Evolutionary conservation across 139 green algal genomes (phyloP).

Genomic region (Raphidocelis subcapitata): DNA sequence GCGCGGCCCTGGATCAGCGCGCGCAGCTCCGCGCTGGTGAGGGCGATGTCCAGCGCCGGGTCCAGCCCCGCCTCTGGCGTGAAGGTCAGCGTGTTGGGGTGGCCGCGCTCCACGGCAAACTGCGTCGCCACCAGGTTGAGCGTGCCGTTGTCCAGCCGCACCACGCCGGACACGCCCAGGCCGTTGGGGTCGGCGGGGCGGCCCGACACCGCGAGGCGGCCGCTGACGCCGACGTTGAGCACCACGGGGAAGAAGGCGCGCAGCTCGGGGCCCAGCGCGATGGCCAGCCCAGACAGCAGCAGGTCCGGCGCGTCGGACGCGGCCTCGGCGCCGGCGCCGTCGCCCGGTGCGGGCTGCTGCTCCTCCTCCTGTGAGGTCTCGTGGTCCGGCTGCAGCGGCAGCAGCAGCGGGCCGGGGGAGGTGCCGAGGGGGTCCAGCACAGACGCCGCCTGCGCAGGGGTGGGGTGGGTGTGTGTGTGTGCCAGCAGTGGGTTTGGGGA

Average conservation of each 20-base stretch:
- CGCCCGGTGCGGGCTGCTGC: background rate
- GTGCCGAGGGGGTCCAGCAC: too few relatives aligned
- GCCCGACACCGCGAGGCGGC: constrained; percentile 60
- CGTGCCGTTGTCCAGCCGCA: constrained; percentile 78
- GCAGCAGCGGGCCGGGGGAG: too few relatives aligned
- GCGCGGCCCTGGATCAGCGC: constrained; percentile 66
- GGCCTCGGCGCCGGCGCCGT: background rate
- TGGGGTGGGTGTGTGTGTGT: background rate
- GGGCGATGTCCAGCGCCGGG: constrained; percentile 66
- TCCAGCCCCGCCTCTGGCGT: constrained; percentile 67
- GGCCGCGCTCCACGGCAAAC: constrained; percentile 81
- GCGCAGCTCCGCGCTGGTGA: constrained; percentile 72
- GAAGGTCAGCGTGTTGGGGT: constrained; percentile 88
- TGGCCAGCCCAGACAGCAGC: constrained; percentile 35
- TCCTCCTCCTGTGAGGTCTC: background rate
- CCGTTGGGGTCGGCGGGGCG: constrained; percentile 59
- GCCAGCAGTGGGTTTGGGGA: too few relatives aligned
- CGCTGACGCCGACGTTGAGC: constrained; percentile 78
- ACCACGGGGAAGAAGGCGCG: constrained; percentile 89
- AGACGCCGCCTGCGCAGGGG: background rate
- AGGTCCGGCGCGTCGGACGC: constrained; percentile 45
- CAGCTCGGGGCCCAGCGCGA: constrained; percentile 89
- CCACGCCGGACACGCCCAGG: constrained; percentile 37
- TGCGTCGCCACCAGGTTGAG: constrained; percentile 96
- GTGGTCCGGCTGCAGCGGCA: too few relatives aligned